Conservation (phyloP, 2,329 filamentous ascomycete species). For the Sporothrix pseudoabietina region DNA sequence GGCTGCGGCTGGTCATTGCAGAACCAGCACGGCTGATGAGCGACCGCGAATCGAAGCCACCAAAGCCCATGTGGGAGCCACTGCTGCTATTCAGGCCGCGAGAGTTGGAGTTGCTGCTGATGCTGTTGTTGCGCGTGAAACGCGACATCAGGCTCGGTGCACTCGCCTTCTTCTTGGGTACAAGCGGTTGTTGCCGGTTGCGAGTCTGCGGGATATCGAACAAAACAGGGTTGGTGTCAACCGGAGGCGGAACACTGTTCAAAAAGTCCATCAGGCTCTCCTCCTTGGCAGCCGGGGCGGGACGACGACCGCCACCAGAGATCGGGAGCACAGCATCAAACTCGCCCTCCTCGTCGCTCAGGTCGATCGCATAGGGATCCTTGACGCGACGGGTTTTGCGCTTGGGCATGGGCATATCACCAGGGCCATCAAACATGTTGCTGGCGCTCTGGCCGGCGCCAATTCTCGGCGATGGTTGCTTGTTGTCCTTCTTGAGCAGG, state of each 20-base stretch:
- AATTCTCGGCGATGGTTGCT: slow-evolving; percentile 34
- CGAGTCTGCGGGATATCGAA: slow-evolving; percentile 43
- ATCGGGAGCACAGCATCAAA: slow-evolving; percentile 39
- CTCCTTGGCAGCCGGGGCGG: slow-evolving; percentile 52
- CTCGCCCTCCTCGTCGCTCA: slow-evolving; percentile 66
- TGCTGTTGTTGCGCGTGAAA: slow-evolving; percentile 46
- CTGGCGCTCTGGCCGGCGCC: slow-evolving; percentile 13
- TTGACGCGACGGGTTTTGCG: slow-evolving; percentile 76
- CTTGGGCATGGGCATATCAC: slow-evolving; percentile 59
- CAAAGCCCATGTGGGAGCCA: slow-evolving; percentile 6
- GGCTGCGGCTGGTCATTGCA: slow-evolving; percentile 31
- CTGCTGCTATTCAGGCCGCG: slow-evolving; percentile 31
- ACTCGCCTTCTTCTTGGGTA: slow-evolving; percentile 65
- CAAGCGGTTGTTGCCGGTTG: slow-evolving; percentile 39
- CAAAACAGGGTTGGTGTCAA: slow-evolving; percentile 47
- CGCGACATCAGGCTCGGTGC: slow-evolving; percentile 64
- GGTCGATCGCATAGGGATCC: slow-evolving; percentile 93
- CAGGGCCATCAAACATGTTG: slow-evolving; percentile 52
- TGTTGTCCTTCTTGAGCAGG: slow-evolving; percentile 51
- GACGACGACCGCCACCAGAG: slow-evolving; percentile 44
- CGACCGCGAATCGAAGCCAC: slow-evolving; percentile 43
- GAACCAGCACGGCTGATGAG: slow-evolving; percentile 47
- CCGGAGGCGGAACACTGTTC: slow-evolving; percentile 67
- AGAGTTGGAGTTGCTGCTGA: slow-evolving; percentile 37
- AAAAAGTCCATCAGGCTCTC: slow-evolving; percentile 76